Evolutionary conservation across 179 eudicot genomes (phyloP).

Genomic region (Camellia oleifera): DNA sequence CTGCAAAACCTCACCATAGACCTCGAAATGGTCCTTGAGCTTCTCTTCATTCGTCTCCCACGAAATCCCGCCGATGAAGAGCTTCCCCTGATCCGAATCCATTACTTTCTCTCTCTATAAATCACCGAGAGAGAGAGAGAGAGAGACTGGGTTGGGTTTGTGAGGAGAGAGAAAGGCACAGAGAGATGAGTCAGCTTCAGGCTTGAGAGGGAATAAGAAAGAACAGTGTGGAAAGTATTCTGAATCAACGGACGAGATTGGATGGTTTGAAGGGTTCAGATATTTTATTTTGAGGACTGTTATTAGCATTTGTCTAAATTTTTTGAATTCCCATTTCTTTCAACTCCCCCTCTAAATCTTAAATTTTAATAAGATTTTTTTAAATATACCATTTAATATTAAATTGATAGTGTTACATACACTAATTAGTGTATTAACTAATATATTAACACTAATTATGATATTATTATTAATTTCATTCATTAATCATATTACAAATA

Average conservation of each 20-base stretch:
- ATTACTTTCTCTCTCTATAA: conserved; percentile 23
- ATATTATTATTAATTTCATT: no score
- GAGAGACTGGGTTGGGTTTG: neutral
- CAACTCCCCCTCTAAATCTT: no score
- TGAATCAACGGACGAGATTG: conserved; percentile 19
- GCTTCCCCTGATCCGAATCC: conserved; percentile 84
- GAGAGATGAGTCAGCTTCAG: neutral
- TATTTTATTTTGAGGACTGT: neutral
- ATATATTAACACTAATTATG: no score
- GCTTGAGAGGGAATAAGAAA: neutral
- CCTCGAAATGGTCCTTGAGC: conserved; percentile 59
- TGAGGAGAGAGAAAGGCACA: neutral
- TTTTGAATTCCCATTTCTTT: no score
- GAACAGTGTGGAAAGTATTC: neutral
- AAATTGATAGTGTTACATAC: no score
- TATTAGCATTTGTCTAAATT: neutral
- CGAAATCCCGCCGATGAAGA: conserved; percentile 86
- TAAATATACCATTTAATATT: no score
- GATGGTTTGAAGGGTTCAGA: conserved; percentile 6
- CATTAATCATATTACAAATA: no score
- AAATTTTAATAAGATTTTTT: no score
- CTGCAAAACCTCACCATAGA: conserved; percentile 62
- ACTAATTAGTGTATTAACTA: no score
- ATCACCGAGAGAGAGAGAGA: neutral
- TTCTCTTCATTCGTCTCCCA: conserved; percentile 75